Evolutionary conservation across 805 yeast species (phyloP).

Genomic region (Blastobotrys parvus): DNA sequence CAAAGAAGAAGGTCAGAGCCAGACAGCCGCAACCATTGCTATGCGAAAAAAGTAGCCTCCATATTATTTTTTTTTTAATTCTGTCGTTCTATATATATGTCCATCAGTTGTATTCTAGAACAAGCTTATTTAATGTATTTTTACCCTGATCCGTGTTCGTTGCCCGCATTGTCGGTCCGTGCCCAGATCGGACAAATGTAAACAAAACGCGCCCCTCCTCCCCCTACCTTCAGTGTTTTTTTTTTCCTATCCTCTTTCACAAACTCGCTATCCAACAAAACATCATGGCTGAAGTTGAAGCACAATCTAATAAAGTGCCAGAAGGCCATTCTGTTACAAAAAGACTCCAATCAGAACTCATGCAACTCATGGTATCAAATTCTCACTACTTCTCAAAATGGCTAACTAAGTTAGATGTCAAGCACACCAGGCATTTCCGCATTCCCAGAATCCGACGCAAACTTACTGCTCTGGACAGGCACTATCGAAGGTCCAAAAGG

Average conservation of each 20-base stretch:
- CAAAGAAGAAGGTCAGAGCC: slow-evolving; percentile 9
- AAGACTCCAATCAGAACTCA: slow-evolving; percentile 43
- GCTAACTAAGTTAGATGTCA: slow-evolving; percentile 29
- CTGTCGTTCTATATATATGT: no score
- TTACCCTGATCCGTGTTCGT: no score
- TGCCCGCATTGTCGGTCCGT: no score
- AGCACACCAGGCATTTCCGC: slow-evolving; percentile 45
- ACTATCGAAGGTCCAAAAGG: slow-evolving; percentile 49
- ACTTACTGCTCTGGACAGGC: slow-evolving; percentile 50
- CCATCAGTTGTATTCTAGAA: no score
- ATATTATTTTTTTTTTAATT: no score
- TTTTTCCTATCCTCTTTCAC: no score
- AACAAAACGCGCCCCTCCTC: no score
- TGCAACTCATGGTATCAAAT: slow-evolving; percentile 37
- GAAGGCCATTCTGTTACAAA: slow-evolving; percentile 43
- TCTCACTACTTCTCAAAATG: background rate
- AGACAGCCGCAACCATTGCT: background rate
- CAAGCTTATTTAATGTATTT: no score
- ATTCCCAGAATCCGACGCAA: slow-evolving; percentile 44
- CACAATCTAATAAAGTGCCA: slow-evolving; percentile 14
- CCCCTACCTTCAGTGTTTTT: no score
- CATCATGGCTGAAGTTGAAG: background rate
- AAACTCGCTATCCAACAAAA: no score
- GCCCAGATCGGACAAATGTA: no score
- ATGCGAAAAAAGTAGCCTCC: background rate